Evolutionary conservation across 2,329 filamentous ascomycete species (phyloP).

Genomic region (Penicillium palitans): DNA sequence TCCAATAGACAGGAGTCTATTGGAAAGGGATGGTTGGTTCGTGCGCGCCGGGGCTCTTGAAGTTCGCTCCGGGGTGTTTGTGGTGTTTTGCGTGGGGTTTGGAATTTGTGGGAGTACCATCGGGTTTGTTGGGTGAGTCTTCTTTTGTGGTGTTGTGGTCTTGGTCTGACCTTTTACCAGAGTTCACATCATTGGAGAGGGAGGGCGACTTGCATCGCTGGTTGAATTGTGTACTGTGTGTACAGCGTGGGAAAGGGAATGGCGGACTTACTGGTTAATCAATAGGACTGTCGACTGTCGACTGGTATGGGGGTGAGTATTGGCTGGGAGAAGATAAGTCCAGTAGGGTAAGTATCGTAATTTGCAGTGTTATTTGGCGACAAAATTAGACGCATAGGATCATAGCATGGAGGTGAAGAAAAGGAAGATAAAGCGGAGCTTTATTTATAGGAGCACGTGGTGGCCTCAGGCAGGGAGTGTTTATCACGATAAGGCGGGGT

Average conservation of each 20-base stretch:
- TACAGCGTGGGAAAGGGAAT: background rate
- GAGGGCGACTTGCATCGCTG: background rate
- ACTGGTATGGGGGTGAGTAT: background rate
- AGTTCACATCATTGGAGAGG: conserved; percentile 45
- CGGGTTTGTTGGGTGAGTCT: conserved; percentile 15
- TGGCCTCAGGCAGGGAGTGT: conserved; percentile 4
- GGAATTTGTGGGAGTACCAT: conserved; percentile 24
- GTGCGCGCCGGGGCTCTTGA: background rate
- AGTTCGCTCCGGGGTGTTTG: background rate
- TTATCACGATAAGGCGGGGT: conserved; percentile 24
- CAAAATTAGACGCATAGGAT: background rate
- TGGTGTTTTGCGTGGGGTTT: conserved; percentile 2
- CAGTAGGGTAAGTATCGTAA: background rate
- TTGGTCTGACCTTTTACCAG: conserved; percentile 51
- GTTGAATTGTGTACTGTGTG: background rate
- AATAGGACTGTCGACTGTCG: background rate
- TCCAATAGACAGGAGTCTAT: background rate
- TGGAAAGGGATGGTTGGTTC: background rate
- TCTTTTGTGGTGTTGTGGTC: conserved; percentile 15
- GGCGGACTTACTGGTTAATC: conserved; percentile 4
- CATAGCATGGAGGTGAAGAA: background rate
- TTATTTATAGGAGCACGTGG: conserved; percentile 1
- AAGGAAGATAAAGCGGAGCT: background rate
- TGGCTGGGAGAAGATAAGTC: background rate
- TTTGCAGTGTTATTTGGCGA: background rate